Evolutionary conservation across 441 rosid species (phyloP).

Genomic region (Croton setiger): DNA sequence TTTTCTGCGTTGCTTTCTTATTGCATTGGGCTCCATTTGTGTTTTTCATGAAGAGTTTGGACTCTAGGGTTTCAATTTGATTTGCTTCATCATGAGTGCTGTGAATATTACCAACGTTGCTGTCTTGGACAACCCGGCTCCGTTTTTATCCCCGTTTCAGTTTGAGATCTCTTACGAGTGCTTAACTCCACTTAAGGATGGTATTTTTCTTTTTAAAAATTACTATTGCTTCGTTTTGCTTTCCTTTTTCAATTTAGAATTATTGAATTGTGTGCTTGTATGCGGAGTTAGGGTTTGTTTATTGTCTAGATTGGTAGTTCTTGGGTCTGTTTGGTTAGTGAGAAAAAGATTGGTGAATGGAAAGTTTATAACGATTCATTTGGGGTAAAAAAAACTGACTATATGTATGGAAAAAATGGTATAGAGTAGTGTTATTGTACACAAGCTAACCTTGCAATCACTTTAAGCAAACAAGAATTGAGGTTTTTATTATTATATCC

Average conservation of each 20-base stretch:
- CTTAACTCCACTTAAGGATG: slow-evolving; percentile 90
- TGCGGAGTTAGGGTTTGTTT: background rate
- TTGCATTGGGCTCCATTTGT: background rate
- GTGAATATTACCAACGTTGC: slow-evolving; percentile 85
- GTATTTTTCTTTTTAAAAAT: slow-evolving; percentile 29
- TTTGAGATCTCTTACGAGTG: slow-evolving; percentile 98
- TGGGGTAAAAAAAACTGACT: too few species aligned
- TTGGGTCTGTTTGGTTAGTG: background rate
- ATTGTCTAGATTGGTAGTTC: background rate
- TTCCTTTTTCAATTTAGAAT: background rate
- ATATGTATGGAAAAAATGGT: too few species aligned
- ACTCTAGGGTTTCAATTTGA: slow-evolving; percentile 29
- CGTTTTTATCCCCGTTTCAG: slow-evolving; percentile 81
- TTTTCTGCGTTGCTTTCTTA: background rate
- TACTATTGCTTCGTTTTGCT: too few species aligned
- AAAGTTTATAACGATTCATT: background rate
- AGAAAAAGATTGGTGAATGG: background rate
- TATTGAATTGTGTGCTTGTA: background rate
- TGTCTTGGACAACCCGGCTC: slow-evolving; percentile 89
- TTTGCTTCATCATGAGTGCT: slow-evolving; percentile 63
- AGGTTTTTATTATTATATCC: too few species aligned
- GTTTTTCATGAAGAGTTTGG: slow-evolving; percentile 28
- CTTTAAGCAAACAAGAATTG: too few species aligned
- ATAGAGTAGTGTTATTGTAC: too few species aligned
- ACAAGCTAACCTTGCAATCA: too few species aligned